These are phyloP conservation scores for Boletus rubropictus DNA, from an alignment of 768 basidiomycete genomes.

Conservation along the genomic window DNA sequence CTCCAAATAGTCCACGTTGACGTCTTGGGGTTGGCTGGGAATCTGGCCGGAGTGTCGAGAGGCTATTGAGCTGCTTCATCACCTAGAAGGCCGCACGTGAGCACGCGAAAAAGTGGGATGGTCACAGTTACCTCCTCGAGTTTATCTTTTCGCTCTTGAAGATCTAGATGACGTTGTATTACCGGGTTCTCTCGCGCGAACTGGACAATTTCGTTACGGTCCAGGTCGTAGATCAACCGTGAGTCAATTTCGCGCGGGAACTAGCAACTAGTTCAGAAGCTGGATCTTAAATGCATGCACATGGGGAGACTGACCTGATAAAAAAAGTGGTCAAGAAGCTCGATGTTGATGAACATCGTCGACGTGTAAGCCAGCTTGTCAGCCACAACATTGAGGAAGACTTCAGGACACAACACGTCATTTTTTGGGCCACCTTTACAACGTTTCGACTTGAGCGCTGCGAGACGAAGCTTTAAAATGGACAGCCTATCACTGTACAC, in stretches of 20 bases:
- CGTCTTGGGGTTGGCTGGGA: slow-evolving; percentile 67
- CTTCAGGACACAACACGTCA: slow-evolving; percentile 90
- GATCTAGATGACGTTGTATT: slow-evolving; percentile 81
- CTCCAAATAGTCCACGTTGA: slow-evolving; percentile 73
- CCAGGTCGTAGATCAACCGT: slow-evolving; percentile 86
- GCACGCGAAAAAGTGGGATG: not conserved
- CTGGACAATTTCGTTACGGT: slow-evolving; percentile 79
- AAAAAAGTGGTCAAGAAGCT: slow-evolving; percentile 96
- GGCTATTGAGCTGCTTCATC: slow-evolving; percentile 90
- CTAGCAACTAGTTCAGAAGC: slow-evolving; percentile 34
- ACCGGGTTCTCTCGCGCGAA: slow-evolving; percentile 95
- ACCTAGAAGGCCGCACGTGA: slow-evolving; percentile 46
- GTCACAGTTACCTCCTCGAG: slow-evolving; percentile 71
- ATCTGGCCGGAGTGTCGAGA: slow-evolving; percentile 85
- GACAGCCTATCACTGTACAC: slow-evolving; percentile 76
- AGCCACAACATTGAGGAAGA: slow-evolving; percentile 93
- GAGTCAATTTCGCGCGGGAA: slow-evolving; percentile 98
- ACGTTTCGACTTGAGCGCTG: slow-evolving; percentile 82
- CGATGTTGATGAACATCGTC: slow-evolving; percentile 98
- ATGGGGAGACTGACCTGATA: slow-evolving; percentile 67
- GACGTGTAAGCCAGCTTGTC: slow-evolving; percentile 95
- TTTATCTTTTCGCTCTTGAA: slow-evolving; percentile 97
- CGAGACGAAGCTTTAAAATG: slow-evolving; percentile 80
- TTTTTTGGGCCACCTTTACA: slow-evolving; percentile 85
- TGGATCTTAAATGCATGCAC: not conserved